Evolutionary conservation across 352 stramenopile genomes (phyloP).

Genomic region (Pythium dissimile): DNA sequence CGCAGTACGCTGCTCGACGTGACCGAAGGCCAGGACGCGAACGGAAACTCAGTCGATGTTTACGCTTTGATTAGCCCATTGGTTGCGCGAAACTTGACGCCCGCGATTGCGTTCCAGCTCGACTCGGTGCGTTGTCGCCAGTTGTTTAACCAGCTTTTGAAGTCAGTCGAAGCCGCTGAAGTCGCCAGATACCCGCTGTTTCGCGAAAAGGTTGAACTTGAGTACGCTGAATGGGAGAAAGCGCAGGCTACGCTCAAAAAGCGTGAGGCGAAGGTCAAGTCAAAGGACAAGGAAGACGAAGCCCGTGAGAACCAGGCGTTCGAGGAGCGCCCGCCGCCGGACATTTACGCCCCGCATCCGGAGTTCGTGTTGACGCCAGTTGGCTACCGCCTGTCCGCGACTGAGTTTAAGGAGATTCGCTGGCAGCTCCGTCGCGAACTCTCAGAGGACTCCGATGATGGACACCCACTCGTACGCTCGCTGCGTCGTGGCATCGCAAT

Average conservation of each 20-base stretch:
- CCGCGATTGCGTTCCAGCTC: conserved; percentile 87
- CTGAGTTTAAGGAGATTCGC: conserved; percentile 89
- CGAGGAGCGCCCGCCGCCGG: conserved; percentile 77
- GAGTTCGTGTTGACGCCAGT: conserved; percentile 95
- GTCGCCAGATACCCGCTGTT: conserved; percentile 79
- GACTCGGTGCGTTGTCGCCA: conserved; percentile 86
- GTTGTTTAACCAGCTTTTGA: conserved; percentile 78
- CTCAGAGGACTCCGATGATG: conserved; percentile 79
- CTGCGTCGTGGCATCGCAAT: conserved; percentile 97
- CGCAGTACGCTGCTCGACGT: conserved; percentile 58
- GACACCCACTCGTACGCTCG: conserved; percentile 78
- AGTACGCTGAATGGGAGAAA: conserved; percentile 86
- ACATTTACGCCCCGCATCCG: conserved; percentile 97
- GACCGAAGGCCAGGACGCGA: conserved; percentile 40
- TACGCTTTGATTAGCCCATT: conserved; percentile 72
- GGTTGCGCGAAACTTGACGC: conserved; percentile 52
- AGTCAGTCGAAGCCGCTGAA: conserved; percentile 72
- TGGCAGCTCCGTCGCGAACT: conserved; percentile 82
- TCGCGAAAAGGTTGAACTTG: conserved; percentile 92
- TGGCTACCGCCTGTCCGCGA: conserved; percentile 92
- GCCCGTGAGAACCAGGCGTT: conserved; percentile 80
- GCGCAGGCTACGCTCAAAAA: conserved; percentile 90
- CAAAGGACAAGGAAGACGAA: conserved; percentile 89
- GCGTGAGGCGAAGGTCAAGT: conserved; percentile 91
- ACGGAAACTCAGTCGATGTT: conserved; percentile 65